phyloP scores from a whole-genome alignment of 208 protist genomes.

The Endotrypanum monterogeii region DNA sequence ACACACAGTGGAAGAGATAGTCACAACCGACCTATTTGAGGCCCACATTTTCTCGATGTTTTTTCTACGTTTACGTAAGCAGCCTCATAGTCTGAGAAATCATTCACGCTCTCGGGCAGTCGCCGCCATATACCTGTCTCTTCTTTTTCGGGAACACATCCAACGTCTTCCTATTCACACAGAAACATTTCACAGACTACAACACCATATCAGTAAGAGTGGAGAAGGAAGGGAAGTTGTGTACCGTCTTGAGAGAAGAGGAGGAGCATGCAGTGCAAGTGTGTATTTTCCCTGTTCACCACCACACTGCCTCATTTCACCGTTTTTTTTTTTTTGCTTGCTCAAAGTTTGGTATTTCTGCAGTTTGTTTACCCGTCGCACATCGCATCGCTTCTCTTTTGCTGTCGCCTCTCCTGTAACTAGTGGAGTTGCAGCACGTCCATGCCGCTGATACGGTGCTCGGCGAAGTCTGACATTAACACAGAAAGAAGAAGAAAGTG shows the following conservation, averaged over 20 bases:
- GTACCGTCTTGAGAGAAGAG: no score
- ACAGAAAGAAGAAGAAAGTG: slow-evolving; percentile 31
- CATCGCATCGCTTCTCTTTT: not conserved
- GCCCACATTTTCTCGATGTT: not conserved
- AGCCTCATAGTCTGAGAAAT: slow-evolving; percentile 1
- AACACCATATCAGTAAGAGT: no score
- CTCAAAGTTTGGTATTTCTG: not conserved
- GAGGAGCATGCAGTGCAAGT: no score
- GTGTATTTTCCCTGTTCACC: no score
- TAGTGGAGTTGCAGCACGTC: slow-evolving; percentile 19
- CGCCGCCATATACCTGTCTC: not conserved
- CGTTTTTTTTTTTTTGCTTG: no score
- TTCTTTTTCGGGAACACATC: not conserved
- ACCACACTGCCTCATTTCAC: no score
- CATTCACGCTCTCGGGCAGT: not conserved
- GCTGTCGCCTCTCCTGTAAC: no score
- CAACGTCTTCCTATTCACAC: no score
- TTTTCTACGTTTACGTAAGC: not conserved
- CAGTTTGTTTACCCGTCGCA: not conserved
- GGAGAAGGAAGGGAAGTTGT: no score
- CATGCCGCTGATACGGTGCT: slow-evolving; percentile 30
- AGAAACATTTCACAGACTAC: no score
- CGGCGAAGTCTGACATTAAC: slow-evolving; percentile 29
- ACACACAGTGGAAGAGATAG: not conserved
- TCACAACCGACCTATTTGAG: not conserved